Base-by-base conservation (phyloP, 352 stramenopile species). In the Phytophthora tubulina region DNA sequence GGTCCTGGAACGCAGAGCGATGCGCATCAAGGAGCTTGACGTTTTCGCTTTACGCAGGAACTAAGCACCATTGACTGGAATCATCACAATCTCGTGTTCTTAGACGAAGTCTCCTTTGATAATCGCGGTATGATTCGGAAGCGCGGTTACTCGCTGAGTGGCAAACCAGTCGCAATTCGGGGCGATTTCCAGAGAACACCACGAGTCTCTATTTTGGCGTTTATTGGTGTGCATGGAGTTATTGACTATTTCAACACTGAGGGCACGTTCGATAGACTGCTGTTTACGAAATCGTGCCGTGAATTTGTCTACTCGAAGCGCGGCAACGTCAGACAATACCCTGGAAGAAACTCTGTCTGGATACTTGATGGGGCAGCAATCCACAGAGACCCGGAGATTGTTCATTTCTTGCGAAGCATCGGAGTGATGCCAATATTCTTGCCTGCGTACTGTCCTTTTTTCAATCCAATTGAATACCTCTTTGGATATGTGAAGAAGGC, bases 61-160 rank as follows among this genome's bases (percentile, higher is more conserved):
- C 32, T 79, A 15, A 39, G 14, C 6, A 11, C 10, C 0, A 56
- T 80, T 32, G 35, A 64, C 6, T 76, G 72, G 72, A 59, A 11
- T 33, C 57, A 75, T 14, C 39, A 76, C 1, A 61, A 50, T 17
- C 9, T 61, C 5, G 53, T 50, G 7, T 79, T 75, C 30, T 51
- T 76, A 1, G 61, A 78, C 35, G 74, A 78, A 36, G 71, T 77
- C 0, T 61, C 50, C 1, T 82, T 82, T 30, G 71, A 82, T 32
- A 77, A 73, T 13, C 11, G 64, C 1, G 71, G 67, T 0, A 79
- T 82, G 75, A 44, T 79, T n/a, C 32, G 62, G 1, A 73, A 71
- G 32, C 41, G 65, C 1, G 75, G 71, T 1, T 82, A 75, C 44
- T 39, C 62, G 2, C 14, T 70, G 1, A 46, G 45, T 14, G 58